Base-by-base conservation (phyloP, 2,329 filamentous ascomycete species). In the Exophiala alcalophila region DNA sequence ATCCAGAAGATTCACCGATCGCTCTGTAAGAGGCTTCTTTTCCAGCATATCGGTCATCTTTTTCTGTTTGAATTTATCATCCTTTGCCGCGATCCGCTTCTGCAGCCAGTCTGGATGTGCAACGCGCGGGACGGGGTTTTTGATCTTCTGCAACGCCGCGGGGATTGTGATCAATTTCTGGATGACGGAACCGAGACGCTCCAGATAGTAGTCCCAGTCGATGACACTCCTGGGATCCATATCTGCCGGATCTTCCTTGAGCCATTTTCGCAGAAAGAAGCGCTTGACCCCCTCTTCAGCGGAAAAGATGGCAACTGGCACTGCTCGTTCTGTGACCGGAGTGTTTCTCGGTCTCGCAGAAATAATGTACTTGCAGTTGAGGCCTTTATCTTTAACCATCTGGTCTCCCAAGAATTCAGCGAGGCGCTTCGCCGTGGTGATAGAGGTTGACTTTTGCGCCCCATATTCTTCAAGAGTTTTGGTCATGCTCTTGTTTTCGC, bases 341-440 rank as follows among this genome's bases (percentile, higher is more conserved):
- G 91, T 87, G 59, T 86, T 86, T 59, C 82, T 86, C 3, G 92
- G 92, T 51, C 78, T 80, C 10, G 88, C 78, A 37, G 90, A 95
- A 59, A 99, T 96, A 63, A 99, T 96, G 65, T 97, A 99, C 67
- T 97, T 97, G 81, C 92, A 99, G 70, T 98, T 98, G 56, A 99
- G 66, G 3, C 92, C 92, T 66, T 97, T 98, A 67, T 99, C 94
- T 61, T 98, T 98, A 58, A 96, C 83, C 94, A 99, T 99, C 61
- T 95, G 89, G 62, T 96, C 91, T 24, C 92, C 92, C 50, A 99
- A 63, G 61, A 99, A 99, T 60, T 98, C 92, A 24, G 92, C 92
- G 28, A 99, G 69, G 50, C 92, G 88, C 59, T 84, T 92, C 8
- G 92, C 92, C 0, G 92, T 99, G 2, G 92, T 99, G 63, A 99